Percentiles rank a stretch among this genome's conserved stretches.
Evolutionary conservation across 495 filamentous ascomycete genomes (phyloP).

Genomic region (Cryomyces minteri): DNA sequence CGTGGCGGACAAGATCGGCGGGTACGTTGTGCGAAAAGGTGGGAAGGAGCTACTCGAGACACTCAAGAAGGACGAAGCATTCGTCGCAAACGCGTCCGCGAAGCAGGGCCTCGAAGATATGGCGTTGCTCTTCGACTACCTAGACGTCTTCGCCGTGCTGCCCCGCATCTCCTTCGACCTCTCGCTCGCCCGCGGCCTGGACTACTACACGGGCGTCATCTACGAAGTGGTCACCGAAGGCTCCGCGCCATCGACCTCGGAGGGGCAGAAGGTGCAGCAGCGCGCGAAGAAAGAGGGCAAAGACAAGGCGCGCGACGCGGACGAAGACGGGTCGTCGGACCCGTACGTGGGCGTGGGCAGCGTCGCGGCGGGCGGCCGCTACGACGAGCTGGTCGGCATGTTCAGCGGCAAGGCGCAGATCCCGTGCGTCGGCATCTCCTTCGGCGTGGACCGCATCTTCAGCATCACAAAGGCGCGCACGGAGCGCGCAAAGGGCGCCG

Average conservation of each 20-base stretch:
- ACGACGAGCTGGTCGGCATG: constrained; percentile 89
- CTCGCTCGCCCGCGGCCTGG: constrained; percentile 65
- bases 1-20: constrained; percentile 71
- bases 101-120: constrained; percentile 69
- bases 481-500: constrained; percentile 30
- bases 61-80: constrained; percentile 40
- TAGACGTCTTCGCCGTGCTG: constrained; percentile 53
- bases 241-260: constrained; percentile 41
- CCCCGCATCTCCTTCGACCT: constrained; percentile 66
- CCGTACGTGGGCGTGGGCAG: constrained; percentile 69
- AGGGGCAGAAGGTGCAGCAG: constrained; percentile 28
- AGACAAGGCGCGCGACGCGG: constrained; percentile 13
- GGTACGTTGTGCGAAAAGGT: constrained; percentile 55
- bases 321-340: constrained; percentile 71
- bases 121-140: constrained; percentile 61
- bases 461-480: constrained; percentile 69
- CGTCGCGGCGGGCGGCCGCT: constrained; percentile 78
- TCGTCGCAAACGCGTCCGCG: constrained; percentile 49
- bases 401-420: constrained; percentile 69
- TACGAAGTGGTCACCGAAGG: constrained; percentile 82
- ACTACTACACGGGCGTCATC: constrained; percentile 92
- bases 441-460: constrained; percentile 91
- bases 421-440: constrained; percentile 86
- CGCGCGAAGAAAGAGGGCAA: constrained; percentile 39
- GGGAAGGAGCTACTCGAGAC: constrained; percentile 47